Evolutionary conservation across 768 basidiomycete species (phyloP), one percentile per base, ranked within the genome.

Genomic region (Suillus paluster): DNA sequence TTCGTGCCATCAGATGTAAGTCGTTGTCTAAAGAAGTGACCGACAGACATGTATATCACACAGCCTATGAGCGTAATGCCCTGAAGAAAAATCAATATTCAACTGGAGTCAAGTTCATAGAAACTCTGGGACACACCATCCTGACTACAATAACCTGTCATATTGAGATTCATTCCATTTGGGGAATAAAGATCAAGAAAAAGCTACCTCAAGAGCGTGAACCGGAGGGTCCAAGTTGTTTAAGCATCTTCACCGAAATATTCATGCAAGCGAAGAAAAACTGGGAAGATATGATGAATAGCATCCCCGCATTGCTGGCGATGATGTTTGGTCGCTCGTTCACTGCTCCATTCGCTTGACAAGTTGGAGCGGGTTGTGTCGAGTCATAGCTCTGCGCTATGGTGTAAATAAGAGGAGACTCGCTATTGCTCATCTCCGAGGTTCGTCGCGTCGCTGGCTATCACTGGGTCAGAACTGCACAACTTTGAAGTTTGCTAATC

Each of bases 231-330:
- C 84, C 8, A 88, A 73, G 23, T 72, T 75, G 61, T 86, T 84
- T 59, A 92, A n/a, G 73, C 63, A 78, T 79, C 74, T 91, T 91
- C 45, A 91, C 89, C 4, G 82, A 75, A 4, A 87, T 76, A 57
- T 85, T 86, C 80, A 89, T 87, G 34, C 81, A 69, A 7, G 87
- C 80, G 44, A 88, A 82, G 72, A 87, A 87, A 14, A 86, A 75
- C 68, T 90, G 86, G 7, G 87, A 71, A 5, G 75, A 74, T 4
- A 80, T 81, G n/a, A 92, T 81, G 15, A 90, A 78, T 38, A 89
- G 73, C 56, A 92, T 73, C 9, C 90, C 90, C 3, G 77, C 72
- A 72, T 92, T 90, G 46, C 62, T 68, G 38, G 66, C 55, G 23
- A 74, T 6, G 30, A 30, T 30, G 30, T 6, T 30, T 6, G 30